phyloP scores from a whole-genome alignment of 1,139 yeast genomes.

The Oligophagozyma castellii region DNA sequence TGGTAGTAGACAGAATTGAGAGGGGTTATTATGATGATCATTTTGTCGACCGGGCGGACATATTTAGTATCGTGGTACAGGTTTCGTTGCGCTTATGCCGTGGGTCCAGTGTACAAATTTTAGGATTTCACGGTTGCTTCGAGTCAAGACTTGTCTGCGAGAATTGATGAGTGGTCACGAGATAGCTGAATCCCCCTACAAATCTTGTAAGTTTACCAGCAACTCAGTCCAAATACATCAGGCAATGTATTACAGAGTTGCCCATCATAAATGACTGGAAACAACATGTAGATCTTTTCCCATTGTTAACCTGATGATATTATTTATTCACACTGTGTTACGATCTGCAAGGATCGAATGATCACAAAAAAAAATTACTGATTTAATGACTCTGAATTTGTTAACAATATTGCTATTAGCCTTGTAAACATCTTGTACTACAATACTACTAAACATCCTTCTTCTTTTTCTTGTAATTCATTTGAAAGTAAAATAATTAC shows the following conservation, averaged over 20 bases:
- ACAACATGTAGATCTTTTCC: too few relatives aligned
- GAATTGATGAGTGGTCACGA: slow-evolving; percentile 29
- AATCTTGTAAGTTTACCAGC: too few relatives aligned
- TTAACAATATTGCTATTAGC: neutral
- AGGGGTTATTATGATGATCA: slow-evolving; percentile 27
- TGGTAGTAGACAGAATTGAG: too few relatives aligned
- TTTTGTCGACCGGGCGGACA: slow-evolving; percentile 30
- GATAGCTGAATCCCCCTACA: slow-evolving; percentile 22
- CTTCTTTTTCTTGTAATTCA: too few relatives aligned
- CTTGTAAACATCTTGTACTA: neutral
- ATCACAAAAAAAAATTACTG: slow-evolving; percentile 25
- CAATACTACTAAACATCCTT: too few relatives aligned
- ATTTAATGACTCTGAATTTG: slow-evolving; percentile 27
- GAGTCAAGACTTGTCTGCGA: too few relatives aligned
- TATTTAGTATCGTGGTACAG: slow-evolving; percentile 22
- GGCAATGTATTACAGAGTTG: too few relatives aligned
- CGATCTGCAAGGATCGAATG: slow-evolving; percentile 18
- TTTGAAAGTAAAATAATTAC: too few relatives aligned
- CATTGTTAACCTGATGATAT: slow-evolving; percentile 18
- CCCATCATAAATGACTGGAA: too few relatives aligned
- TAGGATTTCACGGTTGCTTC: too few relatives aligned
- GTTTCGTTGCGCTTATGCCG: too few relatives aligned
- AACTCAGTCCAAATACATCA: too few relatives aligned
- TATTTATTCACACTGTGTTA: slow-evolving; percentile 28
- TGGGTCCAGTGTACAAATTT: slow-evolving; percentile 1